Conservation (phyloP, 2,329 filamentous ascomycete species). For the Torrubiellomyces zombiae region DNA sequence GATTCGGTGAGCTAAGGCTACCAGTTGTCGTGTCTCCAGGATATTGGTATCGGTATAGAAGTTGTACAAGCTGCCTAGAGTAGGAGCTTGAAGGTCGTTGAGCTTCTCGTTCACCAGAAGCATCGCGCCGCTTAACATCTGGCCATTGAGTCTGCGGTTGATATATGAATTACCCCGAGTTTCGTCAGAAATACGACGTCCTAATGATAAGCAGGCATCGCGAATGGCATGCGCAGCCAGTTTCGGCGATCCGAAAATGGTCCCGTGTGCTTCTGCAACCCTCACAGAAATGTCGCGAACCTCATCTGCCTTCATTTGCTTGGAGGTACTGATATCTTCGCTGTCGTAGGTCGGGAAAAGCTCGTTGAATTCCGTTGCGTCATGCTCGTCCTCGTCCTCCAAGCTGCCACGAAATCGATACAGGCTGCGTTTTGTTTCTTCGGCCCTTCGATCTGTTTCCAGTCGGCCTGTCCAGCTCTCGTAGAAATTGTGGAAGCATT, state of each 20-base stretch:
- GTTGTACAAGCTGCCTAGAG: slow-evolving; percentile 44
- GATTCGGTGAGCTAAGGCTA: slow-evolving; percentile 51
- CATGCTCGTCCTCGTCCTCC: slow-evolving; percentile 59
- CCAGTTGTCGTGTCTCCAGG: slow-evolving; percentile 55
- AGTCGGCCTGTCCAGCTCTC: slow-evolving; percentile 66
- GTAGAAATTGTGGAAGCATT: slow-evolving; percentile 57
- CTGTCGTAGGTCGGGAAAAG: slow-evolving; percentile 66
- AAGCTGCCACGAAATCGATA: slow-evolving; percentile 70
- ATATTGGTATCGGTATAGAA: slow-evolving; percentile 80
- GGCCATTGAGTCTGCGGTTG: slow-evolving; percentile 25
- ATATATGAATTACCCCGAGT: slow-evolving; percentile 11
- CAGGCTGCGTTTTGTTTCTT: slow-evolving; percentile 56
- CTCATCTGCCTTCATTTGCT: slow-evolving; percentile 17
- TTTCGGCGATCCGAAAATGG: slow-evolving; percentile 29
- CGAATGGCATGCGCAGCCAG: slow-evolving; percentile 25
- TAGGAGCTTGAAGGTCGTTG: slow-evolving; percentile 20
- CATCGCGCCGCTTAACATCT: slow-evolving; percentile 49
- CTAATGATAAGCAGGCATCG: slow-evolving; percentile 25
- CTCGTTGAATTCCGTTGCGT: slow-evolving; percentile 58
- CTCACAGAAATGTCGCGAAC: slow-evolving; percentile 41
- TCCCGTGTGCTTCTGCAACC: slow-evolving; percentile 43
- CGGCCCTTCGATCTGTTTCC: slow-evolving; percentile 56
- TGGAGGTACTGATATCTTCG: slow-evolving; percentile 17
- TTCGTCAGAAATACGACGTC: slow-evolving; percentile 18
- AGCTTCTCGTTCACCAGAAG: slow-evolving; percentile 48